A percentile compares a stretch with the other conserved stretches of the same genome.
These are phyloP conservation scores for Pichia sp. DNA, from an alignment of 1,139 yeast species.

Conservation along the genomic window DNA sequence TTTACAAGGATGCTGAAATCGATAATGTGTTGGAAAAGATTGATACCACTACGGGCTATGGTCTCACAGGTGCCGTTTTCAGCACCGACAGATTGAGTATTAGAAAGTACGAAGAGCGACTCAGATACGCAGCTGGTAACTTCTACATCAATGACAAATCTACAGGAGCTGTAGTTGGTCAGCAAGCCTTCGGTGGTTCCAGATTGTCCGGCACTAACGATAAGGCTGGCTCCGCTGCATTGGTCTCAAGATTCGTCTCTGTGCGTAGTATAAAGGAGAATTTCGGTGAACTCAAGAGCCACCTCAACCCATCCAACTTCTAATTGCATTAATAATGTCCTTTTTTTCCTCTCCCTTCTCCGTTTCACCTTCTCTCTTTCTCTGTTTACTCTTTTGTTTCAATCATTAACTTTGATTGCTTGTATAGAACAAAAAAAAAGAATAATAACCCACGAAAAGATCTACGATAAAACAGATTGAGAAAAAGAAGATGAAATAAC, in stretches of 20 bases:
- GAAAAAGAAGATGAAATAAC: too few relatives aligned
- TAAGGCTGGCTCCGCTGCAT: constrained; percentile 89
- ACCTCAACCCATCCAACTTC: constrained; percentile 70
- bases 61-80: constrained; percentile 87
- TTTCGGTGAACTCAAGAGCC: constrained; percentile 72
- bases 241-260: constrained; percentile 79
- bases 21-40: constrained; percentile 56
- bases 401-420: not conserved
- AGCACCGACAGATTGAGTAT: constrained; percentile 78
- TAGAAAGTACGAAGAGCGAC: constrained; percentile 64
- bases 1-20: constrained; percentile 69
- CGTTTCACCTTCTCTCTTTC: too few relatives aligned
- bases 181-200: constrained; percentile 98
- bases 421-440: not conserved
- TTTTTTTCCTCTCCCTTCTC: not conserved
- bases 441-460: not conserved
- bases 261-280: constrained; percentile 88
- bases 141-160: constrained; percentile 95
- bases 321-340: constrained; percentile 15
- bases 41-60: constrained; percentile 71
- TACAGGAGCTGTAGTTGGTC: constrained; percentile 97
- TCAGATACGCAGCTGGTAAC: constrained; percentile 93
- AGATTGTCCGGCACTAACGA: constrained; percentile 97
- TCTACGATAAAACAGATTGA: too few relatives aligned
- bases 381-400: not conserved